These are phyloP conservation scores for Cocos nucifera DNA, from an alignment of 176 grass and related monocot species.

Conservation along the genomic window DNA sequence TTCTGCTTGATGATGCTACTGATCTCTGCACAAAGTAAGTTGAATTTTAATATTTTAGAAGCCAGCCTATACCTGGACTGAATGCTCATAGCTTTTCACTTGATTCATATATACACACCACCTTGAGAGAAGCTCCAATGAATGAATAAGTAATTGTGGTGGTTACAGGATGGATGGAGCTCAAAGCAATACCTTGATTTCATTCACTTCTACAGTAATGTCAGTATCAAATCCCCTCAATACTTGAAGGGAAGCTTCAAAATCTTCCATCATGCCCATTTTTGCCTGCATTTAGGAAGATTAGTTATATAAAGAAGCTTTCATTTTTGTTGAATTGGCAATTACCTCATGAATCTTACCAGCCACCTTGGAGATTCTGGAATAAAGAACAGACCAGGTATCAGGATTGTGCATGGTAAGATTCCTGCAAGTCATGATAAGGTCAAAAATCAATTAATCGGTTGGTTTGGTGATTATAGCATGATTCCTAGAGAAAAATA, in stretches of 20 bases:
- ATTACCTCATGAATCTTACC: constrained; percentile 38
- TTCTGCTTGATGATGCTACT: constrained; percentile 61
- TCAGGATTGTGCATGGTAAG: constrained; percentile 76
- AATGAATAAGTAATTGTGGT: too few relatives aligned
- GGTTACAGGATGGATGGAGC: too few relatives aligned
- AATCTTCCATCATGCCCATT: constrained; percentile 85
- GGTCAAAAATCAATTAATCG: too few relatives aligned
- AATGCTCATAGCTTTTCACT: too few relatives aligned
- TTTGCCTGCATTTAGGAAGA: constrained; percentile 56
- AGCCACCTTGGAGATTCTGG: constrained; percentile 99
- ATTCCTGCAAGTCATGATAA: constrained; percentile 34
- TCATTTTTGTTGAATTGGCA: background rate
- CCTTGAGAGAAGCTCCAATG: too few relatives aligned
- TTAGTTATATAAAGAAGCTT: too few relatives aligned
- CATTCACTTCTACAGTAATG: constrained; percentile 75
- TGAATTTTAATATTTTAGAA: background rate
- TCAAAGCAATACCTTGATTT: constrained; percentile 59
- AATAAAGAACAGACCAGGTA: constrained; percentile 92
- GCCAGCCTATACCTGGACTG: too few relatives aligned
- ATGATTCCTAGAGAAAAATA: too few relatives aligned
- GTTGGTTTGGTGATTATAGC: too few relatives aligned
- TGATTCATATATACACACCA: too few relatives aligned
- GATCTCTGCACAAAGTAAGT: constrained; percentile 48
- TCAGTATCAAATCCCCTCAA: constrained; percentile 95
- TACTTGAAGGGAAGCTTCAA: constrained; percentile 82